phyloP scores from a whole-genome alignment of 495 filamentous ascomycete species.

The Aspergillus biplanus region DNA sequence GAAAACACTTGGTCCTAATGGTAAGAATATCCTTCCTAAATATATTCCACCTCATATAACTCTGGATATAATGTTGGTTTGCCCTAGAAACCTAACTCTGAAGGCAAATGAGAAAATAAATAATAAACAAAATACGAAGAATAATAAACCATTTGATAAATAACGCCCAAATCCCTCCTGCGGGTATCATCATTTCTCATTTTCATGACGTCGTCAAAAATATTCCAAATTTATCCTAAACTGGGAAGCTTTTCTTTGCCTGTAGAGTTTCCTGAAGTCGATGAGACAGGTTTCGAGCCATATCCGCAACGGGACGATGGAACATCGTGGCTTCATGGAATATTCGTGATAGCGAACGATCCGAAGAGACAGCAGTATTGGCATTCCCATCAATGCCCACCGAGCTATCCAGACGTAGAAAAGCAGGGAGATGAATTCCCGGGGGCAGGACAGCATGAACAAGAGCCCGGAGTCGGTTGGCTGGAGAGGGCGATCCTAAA shows the following conservation, averaged over 20 bases:
- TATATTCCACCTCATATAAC: too few relatives aligned
- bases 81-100: too few relatives aligned
- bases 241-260: constrained; percentile 10
- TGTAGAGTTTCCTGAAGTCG: constrained; percentile 26
- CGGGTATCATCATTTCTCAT: constrained; percentile 5
- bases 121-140: too few relatives aligned
- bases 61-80: too few relatives aligned
- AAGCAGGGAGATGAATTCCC: constrained; percentile 9
- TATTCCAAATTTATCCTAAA: not conserved
- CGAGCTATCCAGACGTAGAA: constrained; percentile 6
- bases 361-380: not conserved
- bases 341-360: constrained; percentile 11
- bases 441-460: constrained; percentile 17
- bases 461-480: constrained; percentile 11
- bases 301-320: constrained; percentile 31
- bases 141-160: too few relatives aligned
- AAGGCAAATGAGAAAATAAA: too few relatives aligned
- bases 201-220: not conserved
- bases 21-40: too few relatives aligned
- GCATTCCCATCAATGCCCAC: not conserved
- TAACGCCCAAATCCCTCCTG: too few relatives aligned
- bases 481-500: not conserved
- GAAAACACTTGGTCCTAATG: too few relatives aligned
- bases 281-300: constrained; percentile 27
- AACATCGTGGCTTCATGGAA: constrained; percentile 35